These are phyloP conservation scores for Phascolomyces articulosus DNA, from an alignment of 371 early-diverging fungal genomes.

Conservation along the genomic window DNA sequence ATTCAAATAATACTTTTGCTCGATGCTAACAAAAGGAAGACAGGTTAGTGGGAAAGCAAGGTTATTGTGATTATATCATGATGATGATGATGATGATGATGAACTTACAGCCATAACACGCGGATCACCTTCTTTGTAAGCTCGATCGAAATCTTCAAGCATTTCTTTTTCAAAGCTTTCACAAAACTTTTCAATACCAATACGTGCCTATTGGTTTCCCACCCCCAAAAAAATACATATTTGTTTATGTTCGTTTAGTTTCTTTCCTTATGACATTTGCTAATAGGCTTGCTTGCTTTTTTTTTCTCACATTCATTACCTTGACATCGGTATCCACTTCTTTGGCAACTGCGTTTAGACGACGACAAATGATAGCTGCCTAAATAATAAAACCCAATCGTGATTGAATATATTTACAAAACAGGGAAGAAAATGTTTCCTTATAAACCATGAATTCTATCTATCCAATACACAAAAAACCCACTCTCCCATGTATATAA, in stretches of 20 bases:
- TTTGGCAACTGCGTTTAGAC: conserved; percentile 85
- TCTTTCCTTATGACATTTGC: no score
- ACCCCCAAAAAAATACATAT: no score
- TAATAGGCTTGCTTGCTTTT: no score
- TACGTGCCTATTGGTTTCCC: conserved; percentile 67
- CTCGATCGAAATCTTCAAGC: conserved; percentile 85
- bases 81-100: no score
- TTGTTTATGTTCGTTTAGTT: no score
- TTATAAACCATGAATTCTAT: no score
- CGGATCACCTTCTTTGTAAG: conserved; percentile 73
- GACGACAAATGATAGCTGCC: conserved; percentile 86
- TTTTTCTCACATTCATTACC: conserved; percentile 46
- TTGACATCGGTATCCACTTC: conserved; percentile 84
- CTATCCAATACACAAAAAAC: no score
- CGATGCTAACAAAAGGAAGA: conserved; percentile 58
- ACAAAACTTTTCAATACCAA: conserved; percentile 88
- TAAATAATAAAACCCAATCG: conserved; percentile 18
- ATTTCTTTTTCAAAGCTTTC: conserved; percentile 91
- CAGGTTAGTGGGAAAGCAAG: no score
- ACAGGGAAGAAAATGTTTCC: no score
- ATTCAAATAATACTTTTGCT: conserved; percentile 86
- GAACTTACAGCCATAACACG: conserved; percentile 69
- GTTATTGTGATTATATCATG: no score
- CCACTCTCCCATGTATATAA: no score
- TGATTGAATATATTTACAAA: no score